Base-by-base conservation (phyloP, 495 filamentous ascomycete species). In the Talaromyces borbonicus region DNA sequence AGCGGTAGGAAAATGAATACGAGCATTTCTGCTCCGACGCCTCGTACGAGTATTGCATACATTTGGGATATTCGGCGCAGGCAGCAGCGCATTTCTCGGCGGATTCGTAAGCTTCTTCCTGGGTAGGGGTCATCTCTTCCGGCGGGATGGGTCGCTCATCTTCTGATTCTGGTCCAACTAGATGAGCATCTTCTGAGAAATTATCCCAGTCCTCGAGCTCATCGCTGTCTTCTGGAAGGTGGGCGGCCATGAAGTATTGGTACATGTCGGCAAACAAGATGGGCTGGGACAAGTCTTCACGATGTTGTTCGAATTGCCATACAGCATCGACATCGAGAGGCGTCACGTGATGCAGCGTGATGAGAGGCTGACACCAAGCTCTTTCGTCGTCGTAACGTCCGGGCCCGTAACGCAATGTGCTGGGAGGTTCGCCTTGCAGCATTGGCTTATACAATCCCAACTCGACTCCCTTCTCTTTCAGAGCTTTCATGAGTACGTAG, bases 311-410 rank as follows among this genome's bases (percentile, higher is more conserved):
- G 51, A 73, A 79, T 29, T 72, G 55, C 69, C 70, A 81, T 42
- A 81, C 61, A 11, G 53, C 53, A 43, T 65, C 71, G 32, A 79
- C 63, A 47, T 80, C 77, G 20, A 54, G 41, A 46, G 64, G 59
- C 14, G 67, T 63, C 52, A 83, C 63, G 53, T 80, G 75, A 54
- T 83, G 79, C 73, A 80, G 78, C 2, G 73, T 76, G 0, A 79
- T 63, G 32, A 76, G 56, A 8, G 76, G 74, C 24, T 75, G 66
- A 56, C 79, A 83, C 79, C 80, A 82, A 43, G 77, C 67, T 18
- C 44, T 42, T 12, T 33, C 32, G 0, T 33, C 39, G 7, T 22
- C 24, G 23, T 30, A 26, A 22, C 45, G 50, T 8, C 39, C 29
- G 43, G 57, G 35, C 40, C 68, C 65, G 45, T 72, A 71, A 1